Base-by-base conservation (phyloP, 495 filamentous ascomycete genomes). In the Lasiosphaeria miniovina region DNA sequence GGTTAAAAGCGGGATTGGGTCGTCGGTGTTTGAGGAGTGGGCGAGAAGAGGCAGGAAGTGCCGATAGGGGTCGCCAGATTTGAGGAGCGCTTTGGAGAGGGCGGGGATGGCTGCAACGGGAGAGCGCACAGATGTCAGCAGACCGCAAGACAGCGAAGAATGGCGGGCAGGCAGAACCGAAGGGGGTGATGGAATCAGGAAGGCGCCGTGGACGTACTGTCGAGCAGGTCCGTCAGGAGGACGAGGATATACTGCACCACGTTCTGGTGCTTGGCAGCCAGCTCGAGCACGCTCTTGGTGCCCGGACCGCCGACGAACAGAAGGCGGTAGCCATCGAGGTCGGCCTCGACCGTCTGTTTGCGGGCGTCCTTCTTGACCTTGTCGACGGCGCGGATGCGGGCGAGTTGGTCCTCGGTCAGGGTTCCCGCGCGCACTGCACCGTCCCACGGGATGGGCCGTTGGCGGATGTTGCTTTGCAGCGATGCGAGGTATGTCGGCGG, bases 381-480 rank as follows among this genome's bases (percentile, higher is more conserved):
- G 74, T 98, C 95, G 65, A 97, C 90, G 52, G 94, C 90, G 75
- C 94, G 93, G 78, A 99, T 98, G 81, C 90, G 93, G 79, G 89
- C 92, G 66, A 97, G 82, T 70, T 99, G 91, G 55, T 89, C 86
- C 63, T 97, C 94, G 53, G 91, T 96, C 76, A 99, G 90, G 68
- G 90, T 93, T 65, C 90, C 89, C 68, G 90, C 90, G 72, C 94
- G 88, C 64, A 95, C 91, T 66, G 95, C 93, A 61, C 94, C 94
- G 73, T 98, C 95, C 94, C 94, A 99, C 49, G 93, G 91, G 71
- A 99, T 96, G 65, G 93, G 93, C 55, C 94, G 84, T 61, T 87
- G 85, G 65, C 95, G 90, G 69, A 96, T 96, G 77, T 97, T 97
- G 78, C 88, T 93, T 77, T 96, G 93, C 58, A 96, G 81, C 59